Base-by-base conservation (phyloP, 805 yeast genomes). In the Lipomyces yamanashiensis region DNA sequence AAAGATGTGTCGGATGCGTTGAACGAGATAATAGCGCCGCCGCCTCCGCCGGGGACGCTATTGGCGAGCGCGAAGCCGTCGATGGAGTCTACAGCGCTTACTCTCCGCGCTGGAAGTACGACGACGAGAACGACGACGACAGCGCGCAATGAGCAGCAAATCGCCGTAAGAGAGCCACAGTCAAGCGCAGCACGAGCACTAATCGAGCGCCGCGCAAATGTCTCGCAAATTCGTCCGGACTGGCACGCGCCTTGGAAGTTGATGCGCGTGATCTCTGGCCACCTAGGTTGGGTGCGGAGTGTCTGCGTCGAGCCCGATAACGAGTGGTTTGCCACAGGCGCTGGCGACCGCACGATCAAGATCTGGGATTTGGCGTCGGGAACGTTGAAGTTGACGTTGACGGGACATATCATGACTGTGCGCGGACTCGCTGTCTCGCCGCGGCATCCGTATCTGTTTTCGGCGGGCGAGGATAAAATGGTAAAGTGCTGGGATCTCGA, bases 401-500 rank as follows among this genome's bases (percentile, higher is more conserved):
- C 96, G 0, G 98, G 98, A 1, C 99, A 95, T 75, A 83, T 88
- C 4, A 89, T 93, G 97, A 85, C 91, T 0, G 93, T 95, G 0
- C 77, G 97, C 60, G 88, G 90, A 1, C 72, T 95, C 15, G 86
- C 82, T 0, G 82, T 93, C 0, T 89, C 96, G 0, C 78, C 81
- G 1, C 79, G 88, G 59, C 91, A 87, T 73, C 97, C 98, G 0
- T 93, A 93, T 74, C 77, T 95, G 79, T 95, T 92, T 74, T 85
- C 93, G 13, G 92, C 95, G 28, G 89, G 97, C 50, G 98, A 95
- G 73, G 99, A 95, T 74, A 92, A 92, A 74, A 82, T 92, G 33
- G 90, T 92, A 9, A 85, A 90, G 73, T 92, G 98, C 75, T 95
- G 98, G 98, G 99, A 95, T 78, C 80, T 95, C 69, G 98, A 93